These are phyloP conservation scores for Tuber borchii DNA, from an alignment of 495 filamentous ascomycete genomes.

Conservation along the genomic window DNA sequence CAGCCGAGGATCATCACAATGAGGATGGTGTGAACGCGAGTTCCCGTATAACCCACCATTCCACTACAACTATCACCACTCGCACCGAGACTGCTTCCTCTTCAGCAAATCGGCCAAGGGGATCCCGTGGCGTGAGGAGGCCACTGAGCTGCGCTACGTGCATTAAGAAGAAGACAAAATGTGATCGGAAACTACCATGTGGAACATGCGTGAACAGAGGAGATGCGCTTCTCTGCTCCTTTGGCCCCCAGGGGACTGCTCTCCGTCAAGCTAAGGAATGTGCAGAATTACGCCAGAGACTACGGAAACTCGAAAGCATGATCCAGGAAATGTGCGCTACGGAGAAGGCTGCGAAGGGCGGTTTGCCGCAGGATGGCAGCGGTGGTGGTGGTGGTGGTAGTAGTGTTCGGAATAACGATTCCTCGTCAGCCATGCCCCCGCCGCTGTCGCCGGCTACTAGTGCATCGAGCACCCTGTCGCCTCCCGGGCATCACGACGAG, in stretches of 20 bases:
- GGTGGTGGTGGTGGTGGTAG: neutral
- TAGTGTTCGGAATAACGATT: neutral
- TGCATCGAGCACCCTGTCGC: constrained; percentile 4
- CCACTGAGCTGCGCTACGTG: constrained; percentile 4
- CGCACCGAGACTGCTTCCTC: neutral
- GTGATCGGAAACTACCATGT: constrained; percentile 4
- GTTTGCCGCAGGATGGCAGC: neutral
- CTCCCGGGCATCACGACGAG: constrained; percentile 2
- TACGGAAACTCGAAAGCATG: neutral
- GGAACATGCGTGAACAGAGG: constrained; percentile 2
- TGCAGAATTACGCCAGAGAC: constrained; percentile 5
- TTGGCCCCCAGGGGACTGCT: constrained; percentile 1
- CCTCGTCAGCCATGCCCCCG: neutral
- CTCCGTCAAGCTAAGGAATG: constrained; percentile 4
- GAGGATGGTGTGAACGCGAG: constrained; percentile 1
- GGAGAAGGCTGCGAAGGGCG: neutral
- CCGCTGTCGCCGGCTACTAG: constrained; percentile 3
- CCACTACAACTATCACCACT: constrained; percentile 1
- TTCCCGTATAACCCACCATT: constrained; percentile 3
- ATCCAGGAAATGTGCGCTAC: neutral
- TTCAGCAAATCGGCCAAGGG: neutral
- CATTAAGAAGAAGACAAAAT: constrained; percentile 2
- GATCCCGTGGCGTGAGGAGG: neutral
- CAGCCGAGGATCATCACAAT: neutral
- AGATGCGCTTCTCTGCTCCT: neutral